Evolutionary conservation across 2,329 filamentous ascomycete species (phyloP), one percentile per base, ranked within the genome.

Genomic region (Aspergillus jensenii): DNA sequence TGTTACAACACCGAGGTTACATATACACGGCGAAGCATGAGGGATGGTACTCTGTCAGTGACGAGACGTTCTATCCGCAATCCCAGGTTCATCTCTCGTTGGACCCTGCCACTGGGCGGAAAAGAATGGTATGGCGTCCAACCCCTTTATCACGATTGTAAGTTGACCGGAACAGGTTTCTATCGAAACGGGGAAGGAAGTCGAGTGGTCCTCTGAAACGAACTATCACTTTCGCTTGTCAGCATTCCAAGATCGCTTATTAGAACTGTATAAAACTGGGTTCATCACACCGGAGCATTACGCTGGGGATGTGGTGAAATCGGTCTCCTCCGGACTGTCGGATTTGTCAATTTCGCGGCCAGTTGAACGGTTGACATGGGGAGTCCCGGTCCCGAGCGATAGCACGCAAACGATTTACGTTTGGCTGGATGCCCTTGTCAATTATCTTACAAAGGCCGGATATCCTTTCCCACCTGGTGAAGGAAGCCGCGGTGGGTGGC

Each of bases 191-290:
- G 92, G 91, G 1, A 96, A 90, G 71, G 89, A 91, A 73, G 95
- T 99, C 7, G 92, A 98, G 75, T 98, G 93, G 93, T 89, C 89
- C 8, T 90, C 91, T 43, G 95, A 99, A 73, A 86, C 83, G 62
- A 99, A 97, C 65, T 98, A 97, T 78, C 93, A 97, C 73, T 99
- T 99, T 77, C 88, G 89, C 6, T 81, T 99, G 67, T 96, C 91
- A 39, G 87, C 87, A 19, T 90, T 98, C 71, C 85, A 85, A 62
- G 88, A 95, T n/a, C 81, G 79, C 15, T 81, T 99, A 15, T 82
- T 98, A 21, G 78, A 87, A 2, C 91, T 96, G 67, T 99, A 96
- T 74, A 76, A 83, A 53, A 80, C 85, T 52, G 93, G 96, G 0
- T 97, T 91, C 80, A 86, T 99, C 50, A 82, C 86, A 6, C 95